Evolutionary conservation across 192 early-diverging fungal species (phyloP), one percentile per base, ranked within the genome.

Genomic region (Geosiphon pyriformis): DNA sequence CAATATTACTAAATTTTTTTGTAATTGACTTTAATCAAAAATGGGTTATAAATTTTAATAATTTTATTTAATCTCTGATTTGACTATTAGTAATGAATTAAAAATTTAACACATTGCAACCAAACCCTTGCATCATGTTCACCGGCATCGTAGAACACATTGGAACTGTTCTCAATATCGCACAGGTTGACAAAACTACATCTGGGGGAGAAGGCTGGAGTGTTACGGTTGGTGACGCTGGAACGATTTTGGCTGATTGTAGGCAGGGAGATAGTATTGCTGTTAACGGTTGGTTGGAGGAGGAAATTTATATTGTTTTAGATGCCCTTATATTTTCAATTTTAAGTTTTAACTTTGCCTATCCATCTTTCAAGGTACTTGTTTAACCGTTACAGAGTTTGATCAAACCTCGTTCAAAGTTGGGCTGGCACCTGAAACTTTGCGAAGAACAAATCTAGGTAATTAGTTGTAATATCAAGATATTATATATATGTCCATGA

Each of bases 371-470:
- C 27, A 54, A 92, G 92, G 92, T 10, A 88, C 92, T 27, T 99
- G 97, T 76, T 78, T 99, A 62, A 99, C 97, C 0, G 94, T 98
- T 7, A 99, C 95, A 27, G 94, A 94, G 72, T 96, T 96, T 72
- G 80, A 89, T 52, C 70, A 69, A 20, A 82, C 83, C 47, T 75
- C 58, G 18, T 98, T 98, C 82, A 98, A 96, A 71, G 91, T 96
- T 26, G 92, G 92, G 15, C 74, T 96, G 20, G 87, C 94, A 18
- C 94, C 95, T 7, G 97, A 98, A 77, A 96, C 94, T 8, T 81
- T 96, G 4, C 84, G 91, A 68, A 87, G 91, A 70, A 95, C 97
- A 1, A 98, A 94, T 79, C 80, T 97, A 0, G 94, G 94, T 83
- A 76, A 69, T 72, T 20, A 22, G n/a, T 34, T 20, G 42, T 3